Conservation (phyloP, 2,329 filamentous ascomycete species). For the Trematosphaeria pertusa region DNA sequence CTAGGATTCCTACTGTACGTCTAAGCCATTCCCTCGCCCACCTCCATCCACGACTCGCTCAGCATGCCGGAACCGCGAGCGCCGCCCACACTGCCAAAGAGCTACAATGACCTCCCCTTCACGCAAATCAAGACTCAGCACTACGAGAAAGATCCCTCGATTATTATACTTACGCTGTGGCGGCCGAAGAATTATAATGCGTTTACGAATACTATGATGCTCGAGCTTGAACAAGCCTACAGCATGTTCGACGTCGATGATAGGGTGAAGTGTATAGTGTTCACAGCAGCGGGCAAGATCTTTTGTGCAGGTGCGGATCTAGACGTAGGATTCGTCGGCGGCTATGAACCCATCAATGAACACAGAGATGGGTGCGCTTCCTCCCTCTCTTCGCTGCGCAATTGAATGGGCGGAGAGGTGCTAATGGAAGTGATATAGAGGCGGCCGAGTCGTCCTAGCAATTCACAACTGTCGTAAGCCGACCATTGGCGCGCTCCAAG, state of each 20-base stretch:
- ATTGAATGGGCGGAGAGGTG: neutral
- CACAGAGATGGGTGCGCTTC: slow-evolving; percentile 61
- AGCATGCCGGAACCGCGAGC: slow-evolving; percentile 27
- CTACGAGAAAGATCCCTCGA: slow-evolving; percentile 54
- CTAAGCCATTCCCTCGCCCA: neutral
- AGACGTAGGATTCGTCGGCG: slow-evolving; percentile 58
- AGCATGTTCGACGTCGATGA: slow-evolving; percentile 61
- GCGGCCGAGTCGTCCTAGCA: slow-evolving; percentile 57
- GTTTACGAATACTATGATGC: slow-evolving; percentile 70
- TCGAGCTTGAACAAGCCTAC: slow-evolving; percentile 64
- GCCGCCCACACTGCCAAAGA: slow-evolving; percentile 38
- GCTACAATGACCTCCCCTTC: slow-evolving; percentile 51
- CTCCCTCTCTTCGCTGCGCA: neutral
- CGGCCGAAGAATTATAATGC: slow-evolving; percentile 72
- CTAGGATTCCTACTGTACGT: too few relatives aligned
- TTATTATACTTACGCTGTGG: slow-evolving; percentile 69
- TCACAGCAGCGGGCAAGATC: slow-evolving; percentile 60
- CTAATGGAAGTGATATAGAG: too few relatives aligned
- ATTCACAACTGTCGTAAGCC: slow-evolving; percentile 65
- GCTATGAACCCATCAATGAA: slow-evolving; percentile 52
- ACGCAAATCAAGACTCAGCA: slow-evolving; percentile 52
- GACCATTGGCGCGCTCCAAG: slow-evolving; percentile 63
- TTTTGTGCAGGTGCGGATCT: slow-evolving; percentile 66
- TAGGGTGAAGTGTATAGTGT: slow-evolving; percentile 61
- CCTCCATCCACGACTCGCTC: slow-evolving; percentile 1